Evolutionary conservation across 805 yeast genomes (phyloP), one percentile per base, ranked within the genome.

Genomic region (Candida dendrica): DNA sequence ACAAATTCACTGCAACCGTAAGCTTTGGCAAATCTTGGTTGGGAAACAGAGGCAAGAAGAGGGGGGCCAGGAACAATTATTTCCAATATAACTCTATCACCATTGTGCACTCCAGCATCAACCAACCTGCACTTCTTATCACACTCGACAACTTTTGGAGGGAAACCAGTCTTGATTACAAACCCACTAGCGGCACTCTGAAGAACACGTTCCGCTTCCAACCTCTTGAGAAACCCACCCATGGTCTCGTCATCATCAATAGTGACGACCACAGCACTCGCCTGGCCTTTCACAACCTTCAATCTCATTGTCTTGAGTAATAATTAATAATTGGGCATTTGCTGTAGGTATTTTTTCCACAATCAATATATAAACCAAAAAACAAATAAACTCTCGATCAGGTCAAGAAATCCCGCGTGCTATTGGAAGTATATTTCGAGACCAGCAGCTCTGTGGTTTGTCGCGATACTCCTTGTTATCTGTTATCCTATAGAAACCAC

Each of bases 11-110:
- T 27, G 13, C n/a, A 27, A 8, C n/a, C 30, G 4, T 9, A 27
- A 27, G 30, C 24, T 8, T 22, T 22, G 8, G 24, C 24, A 22
- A 22, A n/a, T n/a, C n/a, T n/a, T n/a, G n/a, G n/a, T n/a, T n/a
- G n/a, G n/a, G n/a, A n/a, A 22, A 22, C 8, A 22, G 8, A 6
- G 8, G 24, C 8, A 22, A 8, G 6, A 22, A 6, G 8, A 22
- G 24, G 8, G 8, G 24, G 8, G 13, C n/a, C 13, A 11, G 13
- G n/a, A 11, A 4, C 13, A 27, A 9, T 8, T 4, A 8, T 34
- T 13, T 62, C 71, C 2, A 75, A 59, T 1, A 69, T 61, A 13
- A 83, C 54, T 50, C 74, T 81, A 42, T 83, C 90, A 3, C 88
- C 89, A 41, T 70, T 63, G 37, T 65, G 60, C 13, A 83, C 63